These are phyloP conservation scores for Conringia planisiliqua DNA, from an alignment of 345 rosid species.

Conservation along the genomic window DNA sequence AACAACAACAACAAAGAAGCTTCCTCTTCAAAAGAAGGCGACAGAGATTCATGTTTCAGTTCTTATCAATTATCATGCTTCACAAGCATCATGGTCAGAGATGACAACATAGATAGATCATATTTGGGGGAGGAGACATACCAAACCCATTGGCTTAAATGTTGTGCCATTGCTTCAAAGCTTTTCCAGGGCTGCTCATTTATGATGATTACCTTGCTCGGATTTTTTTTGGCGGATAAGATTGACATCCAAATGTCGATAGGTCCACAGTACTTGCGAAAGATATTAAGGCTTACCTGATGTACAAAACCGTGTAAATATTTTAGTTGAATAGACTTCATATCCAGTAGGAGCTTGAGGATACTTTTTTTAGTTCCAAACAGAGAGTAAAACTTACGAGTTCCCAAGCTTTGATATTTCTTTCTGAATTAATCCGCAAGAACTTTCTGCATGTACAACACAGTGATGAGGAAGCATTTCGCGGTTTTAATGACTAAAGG, in stretches of 20 bases:
- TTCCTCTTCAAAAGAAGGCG: not conserved
- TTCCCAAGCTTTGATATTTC: slow-evolving; percentile 71
- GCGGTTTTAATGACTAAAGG: not conserved
- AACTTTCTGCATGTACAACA: slow-evolving; percentile 48
- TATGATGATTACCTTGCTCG: slow-evolving; percentile 27
- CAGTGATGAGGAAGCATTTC: slow-evolving; percentile 3
- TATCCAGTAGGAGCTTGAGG: not conserved
- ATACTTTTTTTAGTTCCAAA: not conserved
- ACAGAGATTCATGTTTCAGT: not conserved
- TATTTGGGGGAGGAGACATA: slow-evolving; percentile 28
- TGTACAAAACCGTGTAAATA: not conserved
- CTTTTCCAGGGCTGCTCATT: slow-evolving; percentile 62
- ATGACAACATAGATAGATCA: not conserved
- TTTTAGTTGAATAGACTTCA: slow-evolving; percentile 8
- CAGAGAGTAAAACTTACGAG: slow-evolving; percentile 42
- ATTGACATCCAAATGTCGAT: slow-evolving; percentile 64
- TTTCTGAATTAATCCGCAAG: slow-evolving; percentile 37
- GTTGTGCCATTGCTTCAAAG: slow-evolving; percentile 71
- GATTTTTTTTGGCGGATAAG: slow-evolving; percentile 18
- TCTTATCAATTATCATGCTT: not conserved
- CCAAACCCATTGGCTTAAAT: slow-evolving; percentile 90
- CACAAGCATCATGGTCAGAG: not conserved
- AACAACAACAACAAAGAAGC: not conserved
- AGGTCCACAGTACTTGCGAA: slow-evolving; percentile 79
- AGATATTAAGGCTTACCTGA: slow-evolving; percentile 52